Percentiles rank a stretch among this genome's conserved stretches.
These are phyloP conservation scores for Acidiella bohemica DNA, from an alignment of 495 filamentous ascomycete species.

Conservation along the genomic window DNA sequence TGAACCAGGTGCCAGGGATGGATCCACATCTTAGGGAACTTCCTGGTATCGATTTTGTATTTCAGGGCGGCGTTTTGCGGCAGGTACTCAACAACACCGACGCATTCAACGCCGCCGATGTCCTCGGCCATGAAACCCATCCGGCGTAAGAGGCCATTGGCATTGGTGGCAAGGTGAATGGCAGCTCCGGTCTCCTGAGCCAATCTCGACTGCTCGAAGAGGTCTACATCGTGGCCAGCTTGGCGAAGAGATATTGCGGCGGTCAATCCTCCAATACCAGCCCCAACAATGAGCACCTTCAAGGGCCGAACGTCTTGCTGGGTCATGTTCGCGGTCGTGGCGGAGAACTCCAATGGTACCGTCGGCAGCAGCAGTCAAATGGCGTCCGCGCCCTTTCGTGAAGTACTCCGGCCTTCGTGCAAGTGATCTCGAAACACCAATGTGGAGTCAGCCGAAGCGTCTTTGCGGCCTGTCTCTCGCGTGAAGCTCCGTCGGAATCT, in stretches of 20 bases:
- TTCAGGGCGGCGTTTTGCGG: conserved; percentile 15
- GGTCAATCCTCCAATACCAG: conserved; percentile 42
- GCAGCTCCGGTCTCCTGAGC: conserved; percentile 21
- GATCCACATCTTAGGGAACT: conserved; percentile 18
- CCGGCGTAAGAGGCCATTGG: conserved; percentile 16
- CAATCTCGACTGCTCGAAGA: conserved; percentile 16
- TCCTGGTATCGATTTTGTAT: conserved; percentile 32
- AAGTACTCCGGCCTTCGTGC: no score
- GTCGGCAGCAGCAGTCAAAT: no score
- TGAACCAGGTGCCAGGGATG: conserved; percentile 26
- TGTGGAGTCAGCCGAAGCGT: no score
- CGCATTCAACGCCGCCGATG: conserved; percentile 13
- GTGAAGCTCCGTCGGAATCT: no score
- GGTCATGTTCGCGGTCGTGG: not conserved
- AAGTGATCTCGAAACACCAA: no score
- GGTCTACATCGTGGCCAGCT: conserved; percentile 40
- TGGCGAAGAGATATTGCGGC: conserved; percentile 41
- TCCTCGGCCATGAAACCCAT: conserved; percentile 10
- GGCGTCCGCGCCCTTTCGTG: no score
- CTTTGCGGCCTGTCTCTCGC: no score
- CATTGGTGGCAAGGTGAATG: conserved; percentile 19
- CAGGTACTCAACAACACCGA: conserved; percentile 19
- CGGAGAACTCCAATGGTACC: no score
- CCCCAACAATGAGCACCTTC: conserved; percentile 36
- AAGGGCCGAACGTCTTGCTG: no score